phyloP scores from a whole-genome alignment of 345 rosid genomes.

The Lepidium didymum region DNA sequence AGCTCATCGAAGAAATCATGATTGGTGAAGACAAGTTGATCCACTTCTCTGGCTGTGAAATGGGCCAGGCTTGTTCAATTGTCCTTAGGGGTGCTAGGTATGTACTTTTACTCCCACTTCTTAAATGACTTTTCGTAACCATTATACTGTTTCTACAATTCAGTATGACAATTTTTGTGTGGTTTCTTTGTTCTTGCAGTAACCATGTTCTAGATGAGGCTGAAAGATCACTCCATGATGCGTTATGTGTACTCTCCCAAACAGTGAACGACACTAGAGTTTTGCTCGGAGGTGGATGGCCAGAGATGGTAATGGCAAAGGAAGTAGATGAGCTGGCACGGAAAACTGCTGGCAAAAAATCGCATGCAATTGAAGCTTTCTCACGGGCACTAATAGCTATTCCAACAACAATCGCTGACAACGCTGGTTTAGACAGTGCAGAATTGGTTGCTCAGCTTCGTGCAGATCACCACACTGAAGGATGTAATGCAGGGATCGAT shows the following conservation, averaged over 20 bases:
- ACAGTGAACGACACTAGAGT: slow-evolving; percentile 91
- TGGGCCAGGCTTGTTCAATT: slow-evolving; percentile 98
- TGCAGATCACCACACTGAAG: slow-evolving; percentile 90
- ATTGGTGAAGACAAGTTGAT: slow-evolving; percentile 98
- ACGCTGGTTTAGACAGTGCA: slow-evolving; percentile 98
- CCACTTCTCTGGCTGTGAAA: slow-evolving; percentile 89
- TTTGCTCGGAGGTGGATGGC: slow-evolving; percentile 98
- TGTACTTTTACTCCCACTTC: background rate
- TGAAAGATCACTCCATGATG: slow-evolving; percentile 95
- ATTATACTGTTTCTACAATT: background rate
- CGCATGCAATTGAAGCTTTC: slow-evolving; percentile 95
- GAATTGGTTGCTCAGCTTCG: slow-evolving; percentile 92
- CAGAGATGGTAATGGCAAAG: slow-evolving; percentile 99
- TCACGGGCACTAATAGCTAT: slow-evolving; percentile 78
- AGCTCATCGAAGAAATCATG: slow-evolving; percentile 96
- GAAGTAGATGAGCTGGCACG: slow-evolving; percentile 95
- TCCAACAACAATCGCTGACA: slow-evolving; percentile 88
- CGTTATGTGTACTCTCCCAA: slow-evolving; percentile 90
- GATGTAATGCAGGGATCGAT: slow-evolving; percentile 74
- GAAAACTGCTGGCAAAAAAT: slow-evolving; percentile 89
- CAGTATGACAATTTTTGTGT: background rate
- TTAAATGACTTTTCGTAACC: background rate
- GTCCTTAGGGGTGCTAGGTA: slow-evolving; percentile 96
- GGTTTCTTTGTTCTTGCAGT: slow-evolving; percentile 37
- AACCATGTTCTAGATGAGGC: slow-evolving; percentile 98